Evolutionary conservation across 805 yeast species (phyloP).

Genomic region (Hanseniaspora thailandica): DNA sequence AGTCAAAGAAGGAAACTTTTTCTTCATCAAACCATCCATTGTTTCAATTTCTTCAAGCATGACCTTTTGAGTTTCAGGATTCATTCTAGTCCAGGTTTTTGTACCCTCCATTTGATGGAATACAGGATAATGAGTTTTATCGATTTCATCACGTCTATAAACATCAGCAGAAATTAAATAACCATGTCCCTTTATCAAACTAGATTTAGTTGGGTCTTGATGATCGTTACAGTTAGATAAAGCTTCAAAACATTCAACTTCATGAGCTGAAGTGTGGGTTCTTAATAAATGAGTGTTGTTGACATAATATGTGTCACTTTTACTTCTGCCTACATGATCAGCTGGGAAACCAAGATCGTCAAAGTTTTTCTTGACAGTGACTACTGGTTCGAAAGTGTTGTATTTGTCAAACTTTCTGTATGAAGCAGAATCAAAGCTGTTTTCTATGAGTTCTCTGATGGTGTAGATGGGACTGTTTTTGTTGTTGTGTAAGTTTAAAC

Average conservation of each 20-base stretch:
- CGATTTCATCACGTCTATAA: slow-evolving; percentile 89
- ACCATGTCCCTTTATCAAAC: slow-evolving; percentile 44
- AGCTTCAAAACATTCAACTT: slow-evolving; percentile 69
- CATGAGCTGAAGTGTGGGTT: slow-evolving; percentile 97
- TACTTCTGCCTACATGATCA: slow-evolving; percentile 89
- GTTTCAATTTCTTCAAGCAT: slow-evolving; percentile 32
- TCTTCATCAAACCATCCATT: slow-evolving; percentile 57
- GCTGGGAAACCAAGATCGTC: slow-evolving; percentile 82
- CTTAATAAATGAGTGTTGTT: slow-evolving; percentile 62
- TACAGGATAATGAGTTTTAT: slow-evolving; percentile 90
- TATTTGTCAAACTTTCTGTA: slow-evolving; percentile 56
- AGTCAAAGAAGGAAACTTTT: slow-evolving; percentile 30
- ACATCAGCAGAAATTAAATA: slow-evolving; percentile 92
- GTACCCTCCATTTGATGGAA: slow-evolving; percentile 99
- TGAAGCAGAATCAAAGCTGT: slow-evolving; percentile 41
- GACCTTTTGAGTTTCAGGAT: slow-evolving; percentile 21
- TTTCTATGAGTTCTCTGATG: slow-evolving; percentile 60
- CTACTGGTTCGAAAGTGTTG: slow-evolving; percentile 73
- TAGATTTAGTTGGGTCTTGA: background rate
- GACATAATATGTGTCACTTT: slow-evolving; percentile 83
- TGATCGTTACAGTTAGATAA: slow-evolving; percentile 5
- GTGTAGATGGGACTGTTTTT: slow-evolving; percentile 84
- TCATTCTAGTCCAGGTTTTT: slow-evolving; percentile 57
- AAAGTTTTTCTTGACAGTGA: slow-evolving; percentile 71
- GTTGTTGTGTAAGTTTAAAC: slow-evolving; percentile 60